Evolutionary conservation across 805 yeast genomes (phyloP).

Genomic region (Metschnikowia cerradonensis): DNA sequence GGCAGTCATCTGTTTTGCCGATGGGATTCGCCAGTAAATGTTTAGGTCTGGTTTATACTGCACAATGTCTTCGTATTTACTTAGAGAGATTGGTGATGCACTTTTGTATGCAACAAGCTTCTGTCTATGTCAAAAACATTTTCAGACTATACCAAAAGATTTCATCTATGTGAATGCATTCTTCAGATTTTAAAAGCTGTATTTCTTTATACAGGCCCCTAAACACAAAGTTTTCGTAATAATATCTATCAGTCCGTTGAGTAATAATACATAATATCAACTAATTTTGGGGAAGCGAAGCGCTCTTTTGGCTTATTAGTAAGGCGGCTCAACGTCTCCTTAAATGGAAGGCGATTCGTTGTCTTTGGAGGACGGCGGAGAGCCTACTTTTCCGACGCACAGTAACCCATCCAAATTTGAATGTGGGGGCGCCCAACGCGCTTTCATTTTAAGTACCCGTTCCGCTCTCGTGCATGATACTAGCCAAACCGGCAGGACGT

Average conservation of each 20-base stretch:
- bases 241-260: too few species aligned
- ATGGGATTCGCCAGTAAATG: conserved; percentile 2
- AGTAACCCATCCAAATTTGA: neutral
- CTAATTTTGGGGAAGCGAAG: too few species aligned
- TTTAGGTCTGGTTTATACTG: neutral
- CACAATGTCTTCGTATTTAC: neutral
- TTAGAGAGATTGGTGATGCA: neutral
- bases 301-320: too few species aligned
- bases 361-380: neutral
- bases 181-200: too few species aligned
- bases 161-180: too few species aligned
- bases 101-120: neutral
- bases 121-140: too few species aligned
- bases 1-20: conserved; percentile 62
- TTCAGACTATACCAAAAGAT: too few species aligned
- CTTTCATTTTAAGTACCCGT: neutral
- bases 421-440: neutral
- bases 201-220: too few species aligned
- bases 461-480: neutral
- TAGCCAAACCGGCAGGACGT: neutral
- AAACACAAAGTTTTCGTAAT: too few species aligned
- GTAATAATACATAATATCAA: too few species aligned
- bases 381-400: neutral
- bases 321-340: neutral
- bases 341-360: neutral